Percentiles rank a stretch among this genome's conserved stretches.
Evolutionary conservation across 495 filamentous ascomycete species (phyloP).

Genomic region (Hyaloscypha finlandica): DNA sequence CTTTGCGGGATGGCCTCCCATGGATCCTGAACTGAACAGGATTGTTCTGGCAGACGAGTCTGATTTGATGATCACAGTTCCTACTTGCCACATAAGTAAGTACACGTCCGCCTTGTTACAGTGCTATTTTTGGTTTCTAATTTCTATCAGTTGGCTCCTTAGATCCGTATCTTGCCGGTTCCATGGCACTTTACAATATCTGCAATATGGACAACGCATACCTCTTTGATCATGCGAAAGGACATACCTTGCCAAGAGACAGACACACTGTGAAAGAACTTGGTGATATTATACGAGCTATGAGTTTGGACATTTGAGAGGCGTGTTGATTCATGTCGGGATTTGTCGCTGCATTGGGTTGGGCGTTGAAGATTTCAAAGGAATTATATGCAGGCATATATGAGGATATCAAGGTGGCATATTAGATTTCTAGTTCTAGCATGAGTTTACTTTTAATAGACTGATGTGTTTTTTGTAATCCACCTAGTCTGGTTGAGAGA

Average conservation of each 20-base stretch:
- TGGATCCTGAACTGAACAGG: constrained; percentile 43
- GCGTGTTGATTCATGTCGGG: too few species aligned
- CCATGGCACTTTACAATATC: constrained; percentile 57
- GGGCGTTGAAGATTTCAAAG: too few species aligned
- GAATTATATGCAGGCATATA: too few species aligned
- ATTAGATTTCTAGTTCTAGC: too few species aligned
- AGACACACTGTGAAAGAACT: constrained; percentile 47
- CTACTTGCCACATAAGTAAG: constrained; percentile 59
- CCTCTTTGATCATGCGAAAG: constrained; percentile 58
- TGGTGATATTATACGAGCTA: constrained; percentile 24
- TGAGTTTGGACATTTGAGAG: constrained; percentile 14
- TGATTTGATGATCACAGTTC: constrained; percentile 48
- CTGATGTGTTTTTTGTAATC: too few species aligned
- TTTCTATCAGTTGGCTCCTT: constrained; percentile 47
- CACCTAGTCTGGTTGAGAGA: too few species aligned
- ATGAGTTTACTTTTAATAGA: too few species aligned
- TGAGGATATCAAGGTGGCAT: too few species aligned
- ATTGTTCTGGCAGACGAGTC: constrained; percentile 49
- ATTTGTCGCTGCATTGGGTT: too few species aligned
- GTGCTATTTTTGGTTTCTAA: constrained; percentile 6
- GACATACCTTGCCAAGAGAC: constrained; percentile 55
- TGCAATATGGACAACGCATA: constrained; percentile 51
- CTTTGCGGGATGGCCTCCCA: constrained; percentile 55
- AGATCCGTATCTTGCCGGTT: constrained; percentile 54
- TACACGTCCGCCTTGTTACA: constrained; percentile 7